Conservation (phyloP, 495 filamentous ascomycete species). For the Letharia columbiana region DNA sequence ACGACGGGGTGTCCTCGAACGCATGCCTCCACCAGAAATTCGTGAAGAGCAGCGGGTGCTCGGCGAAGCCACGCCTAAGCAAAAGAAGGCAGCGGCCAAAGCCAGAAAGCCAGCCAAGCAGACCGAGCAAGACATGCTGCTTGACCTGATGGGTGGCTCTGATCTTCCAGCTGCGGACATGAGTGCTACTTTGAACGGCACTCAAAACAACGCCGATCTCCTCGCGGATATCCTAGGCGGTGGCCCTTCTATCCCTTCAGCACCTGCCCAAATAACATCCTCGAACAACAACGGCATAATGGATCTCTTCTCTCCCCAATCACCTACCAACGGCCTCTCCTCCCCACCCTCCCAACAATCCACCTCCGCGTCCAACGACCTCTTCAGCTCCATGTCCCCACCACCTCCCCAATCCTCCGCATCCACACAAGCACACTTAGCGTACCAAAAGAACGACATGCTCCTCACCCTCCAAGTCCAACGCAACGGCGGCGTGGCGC, state of each 20-base stretch:
- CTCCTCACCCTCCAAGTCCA: constrained; percentile 72
- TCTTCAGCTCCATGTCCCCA: constrained; percentile 37
- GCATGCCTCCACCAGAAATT: constrained; percentile 95
- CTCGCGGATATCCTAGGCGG: constrained; percentile 71
- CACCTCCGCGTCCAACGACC: constrained; percentile 40
- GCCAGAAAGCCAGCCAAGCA: constrained; percentile 65
- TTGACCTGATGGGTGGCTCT: constrained; percentile 87
- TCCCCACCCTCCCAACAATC: constrained; percentile 32
- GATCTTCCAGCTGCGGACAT: constrained; percentile 47
- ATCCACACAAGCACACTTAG: constrained; percentile 46
- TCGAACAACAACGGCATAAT: constrained; percentile 74
- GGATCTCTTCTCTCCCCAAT: constrained; percentile 61
- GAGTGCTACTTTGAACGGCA: constrained; percentile 38
- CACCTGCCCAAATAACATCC: constrained; percentile 36
- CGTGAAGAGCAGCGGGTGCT: constrained; percentile 85
- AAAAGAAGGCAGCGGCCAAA: constrained; percentile 63
- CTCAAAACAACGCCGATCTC: constrained; percentile 72
- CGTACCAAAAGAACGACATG: constrained; percentile 80
- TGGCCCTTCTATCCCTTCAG: constrained; percentile 47
- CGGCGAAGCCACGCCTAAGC: constrained; percentile 67
- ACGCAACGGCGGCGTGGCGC: constrained; percentile 60
- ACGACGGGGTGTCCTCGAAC: constrained; percentile 81
- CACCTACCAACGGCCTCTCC: constrained; percentile 36
- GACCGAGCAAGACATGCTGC: constrained; percentile 80
- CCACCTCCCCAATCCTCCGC: constrained; percentile 40